Evolutionary conservation across 495 filamentous ascomycete genomes (phyloP).

Genomic region (Elaphomyces granulatus): DNA sequence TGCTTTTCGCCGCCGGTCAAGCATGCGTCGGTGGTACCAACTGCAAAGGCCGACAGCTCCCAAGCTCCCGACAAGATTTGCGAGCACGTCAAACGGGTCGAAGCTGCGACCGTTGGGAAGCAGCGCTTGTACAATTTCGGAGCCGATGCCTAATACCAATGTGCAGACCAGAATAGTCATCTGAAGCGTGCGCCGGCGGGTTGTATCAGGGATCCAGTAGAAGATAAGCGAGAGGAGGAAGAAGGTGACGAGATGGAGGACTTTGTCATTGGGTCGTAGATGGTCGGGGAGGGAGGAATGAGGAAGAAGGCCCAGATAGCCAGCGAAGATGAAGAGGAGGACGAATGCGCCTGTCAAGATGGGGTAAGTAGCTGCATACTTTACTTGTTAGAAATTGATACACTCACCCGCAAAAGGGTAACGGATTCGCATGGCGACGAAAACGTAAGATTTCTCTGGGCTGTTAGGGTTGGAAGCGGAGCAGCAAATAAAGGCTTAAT

Average conservation of each 20-base stretch:
- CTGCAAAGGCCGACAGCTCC: conserved; percentile 56
- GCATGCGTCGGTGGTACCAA: conserved; percentile 92
- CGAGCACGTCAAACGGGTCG: conserved; percentile 72
- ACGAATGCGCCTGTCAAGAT: conserved; percentile 51
- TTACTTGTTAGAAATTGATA: background rate
- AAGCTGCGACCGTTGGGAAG: conserved; percentile 73
- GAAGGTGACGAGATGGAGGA: conserved; percentile 79
- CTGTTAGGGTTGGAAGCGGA: too few species aligned
- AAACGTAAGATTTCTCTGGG: too few species aligned
- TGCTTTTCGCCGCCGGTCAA: conserved; percentile 68
- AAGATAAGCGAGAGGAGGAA: conserved; percentile 75
- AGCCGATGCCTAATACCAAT: conserved; percentile 57
- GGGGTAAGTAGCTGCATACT: conserved; percentile 2
- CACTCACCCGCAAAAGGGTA: conserved; percentile 56
- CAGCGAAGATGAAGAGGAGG: conserved; percentile 59
- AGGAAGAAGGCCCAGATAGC: conserved; percentile 60
- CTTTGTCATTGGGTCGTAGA: conserved; percentile 66
- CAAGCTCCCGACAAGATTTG: conserved; percentile 71
- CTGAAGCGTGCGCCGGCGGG: conserved; percentile 68
- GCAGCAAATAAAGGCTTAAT: too few species aligned
- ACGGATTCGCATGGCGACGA: conserved; percentile 50
- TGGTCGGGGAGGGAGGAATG: conserved; percentile 52
- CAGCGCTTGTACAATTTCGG: conserved; percentile 69
- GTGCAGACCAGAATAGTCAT: conserved; percentile 74
- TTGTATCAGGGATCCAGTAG: conserved; percentile 95